Base-by-base conservation (phyloP, 768 basidiomycete genomes). In the Tulasnella sp. region DNA sequence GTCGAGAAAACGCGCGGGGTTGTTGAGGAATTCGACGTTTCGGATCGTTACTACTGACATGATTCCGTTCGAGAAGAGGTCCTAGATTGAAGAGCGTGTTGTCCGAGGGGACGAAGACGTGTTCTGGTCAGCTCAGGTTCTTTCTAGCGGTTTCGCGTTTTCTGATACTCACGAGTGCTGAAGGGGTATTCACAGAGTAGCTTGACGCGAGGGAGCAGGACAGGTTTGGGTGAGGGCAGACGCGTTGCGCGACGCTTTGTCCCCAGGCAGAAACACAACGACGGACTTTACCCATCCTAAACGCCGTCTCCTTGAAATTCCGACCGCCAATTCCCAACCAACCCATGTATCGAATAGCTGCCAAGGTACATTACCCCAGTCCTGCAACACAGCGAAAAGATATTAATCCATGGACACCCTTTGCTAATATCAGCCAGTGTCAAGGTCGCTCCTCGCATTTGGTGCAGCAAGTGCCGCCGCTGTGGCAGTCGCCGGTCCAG, bases 1-100 rank as follows among this genome's bases (percentile, higher is more conserved):
- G 78, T 98, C 95, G 12, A 89, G 87, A 81, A 98, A 98, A 76
- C 88, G 87, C 19, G 94, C 93, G 7, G 94, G 94, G 81, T 95
- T 95, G 83, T 94, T 95, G 78, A 96, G 84, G 76, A 95, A 94
- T 73, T 81, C 79, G 71, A 83, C 80, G 72, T 81, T 80, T 4
- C 81, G 78, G 73, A 83, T 83, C 75, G 81, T 82, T 72, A 83
- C 81, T 40, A 75, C 63, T 26, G 75, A 75, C 75, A 75, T 75
- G 36, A 26, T 41, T 40, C n/a, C 42, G 12, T n/a, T n/a, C 42
- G 12, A 44, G 42, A 19, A 22, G n/a, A 62, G 14, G 34, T 65
- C 39, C 22, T 3, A 34, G 34, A 26, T 17, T 22, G 19, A n/a
- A 40, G 22, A 34, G 7, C 11, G 11, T n/a, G 14, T 17, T 12